Base-by-base conservation (phyloP, 73 alveolate genomes). In the Durusdinium trenchii region DNA sequence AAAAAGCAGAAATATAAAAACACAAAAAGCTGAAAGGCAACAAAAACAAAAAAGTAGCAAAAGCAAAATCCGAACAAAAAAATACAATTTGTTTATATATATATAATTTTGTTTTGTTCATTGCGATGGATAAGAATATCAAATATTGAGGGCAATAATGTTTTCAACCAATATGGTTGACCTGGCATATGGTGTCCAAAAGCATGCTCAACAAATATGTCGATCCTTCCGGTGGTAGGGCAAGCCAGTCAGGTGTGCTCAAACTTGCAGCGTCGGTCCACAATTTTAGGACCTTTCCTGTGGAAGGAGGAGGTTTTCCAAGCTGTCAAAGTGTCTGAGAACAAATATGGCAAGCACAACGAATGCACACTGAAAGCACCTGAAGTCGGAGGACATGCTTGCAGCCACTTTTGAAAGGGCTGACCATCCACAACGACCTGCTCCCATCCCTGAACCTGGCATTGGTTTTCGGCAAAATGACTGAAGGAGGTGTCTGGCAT, bases 361-460 rank as follows among this genome's bases (percentile, higher is more conserved):
- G n/a, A n/a, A n/a, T n/a, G n/a, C n/a, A n/a, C n/a, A n/a, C 76
- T n/a, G 2, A 38, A 73, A 14, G 86, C 54, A 23, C 96, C 96
- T 47, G 86, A 43, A 64, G 36, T 71, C 14, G 86, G 67, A 38
- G 62, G 43, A n/a, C 86, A 71, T 6, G 86, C 16, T 26, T 61
- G 95, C 42, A 89, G 75, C 81, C 81, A 89, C 52, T 89, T 43
- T 30, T 73, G 62, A 40, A 89, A 42, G n/a, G 96, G 48, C 62
- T 45, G 52, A 14, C 51, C 73, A 42, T 89, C 96, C 73, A 89
- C 96, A 14, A 52, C 48, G 69, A 89, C 96, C 32, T 50, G 43
- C 73, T 89, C 96, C 96, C 96, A 89, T 73, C 96, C 96, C 76
- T 89, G 67, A n/a, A n/a, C n/a, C n/a, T n/a, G n/a, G n/a, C n/a